A percentile compares a stretch with the other conserved stretches of the same genome.
These are phyloP conservation scores for Apodospora peruviana DNA, from an alignment of 495 filamentous ascomycete species.

Conservation along the genomic window DNA sequence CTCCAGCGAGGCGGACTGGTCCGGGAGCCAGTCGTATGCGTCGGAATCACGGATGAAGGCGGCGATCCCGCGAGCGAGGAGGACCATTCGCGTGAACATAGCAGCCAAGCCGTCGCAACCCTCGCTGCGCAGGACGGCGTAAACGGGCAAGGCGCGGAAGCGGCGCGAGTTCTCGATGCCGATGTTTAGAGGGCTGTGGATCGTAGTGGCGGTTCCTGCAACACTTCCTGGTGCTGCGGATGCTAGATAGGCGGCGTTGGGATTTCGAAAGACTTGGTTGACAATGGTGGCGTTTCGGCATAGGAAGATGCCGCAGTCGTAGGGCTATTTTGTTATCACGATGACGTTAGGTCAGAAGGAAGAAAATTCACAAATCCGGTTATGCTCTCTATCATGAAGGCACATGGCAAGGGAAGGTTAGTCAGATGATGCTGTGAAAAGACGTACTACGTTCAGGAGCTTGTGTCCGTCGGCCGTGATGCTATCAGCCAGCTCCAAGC, in stretches of 20 bases:
- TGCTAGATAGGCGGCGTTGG: slow-evolving; percentile 78
- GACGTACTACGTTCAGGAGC: slow-evolving; percentile 74
- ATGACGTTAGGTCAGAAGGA: not conserved
- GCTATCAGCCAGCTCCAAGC: slow-evolving; percentile 81
- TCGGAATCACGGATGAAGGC: slow-evolving; percentile 49
- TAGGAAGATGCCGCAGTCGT: slow-evolving; percentile 89
- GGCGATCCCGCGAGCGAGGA: slow-evolving; percentile 63
- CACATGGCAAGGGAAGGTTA: not conserved
- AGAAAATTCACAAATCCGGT: too few relatives aligned
- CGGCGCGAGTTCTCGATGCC: slow-evolving; percentile 88
- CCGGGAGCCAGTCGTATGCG: slow-evolving; percentile 63
- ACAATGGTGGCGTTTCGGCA: slow-evolving; percentile 55
- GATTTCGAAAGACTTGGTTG: slow-evolving; percentile 68
- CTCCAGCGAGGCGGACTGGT: slow-evolving; percentile 19
- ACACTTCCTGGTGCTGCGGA: slow-evolving; percentile 21
- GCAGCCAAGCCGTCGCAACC: slow-evolving; percentile 62
- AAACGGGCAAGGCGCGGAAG: slow-evolving; percentile 84
- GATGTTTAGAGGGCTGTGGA: slow-evolving; percentile 80
- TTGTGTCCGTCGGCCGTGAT: slow-evolving; percentile 87
- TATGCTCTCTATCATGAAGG: not conserved
- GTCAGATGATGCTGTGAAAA: not conserved
- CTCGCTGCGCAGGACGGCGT: slow-evolving; percentile 71
- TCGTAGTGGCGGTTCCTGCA: slow-evolving; percentile 27
- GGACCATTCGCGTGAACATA: slow-evolving; percentile 68
- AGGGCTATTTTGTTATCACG: slow-evolving; percentile 50